These are phyloP conservation scores for Cystobasidium tubakii DNA, from an alignment of 768 basidiomycete species.

Conservation along the genomic window DNA sequence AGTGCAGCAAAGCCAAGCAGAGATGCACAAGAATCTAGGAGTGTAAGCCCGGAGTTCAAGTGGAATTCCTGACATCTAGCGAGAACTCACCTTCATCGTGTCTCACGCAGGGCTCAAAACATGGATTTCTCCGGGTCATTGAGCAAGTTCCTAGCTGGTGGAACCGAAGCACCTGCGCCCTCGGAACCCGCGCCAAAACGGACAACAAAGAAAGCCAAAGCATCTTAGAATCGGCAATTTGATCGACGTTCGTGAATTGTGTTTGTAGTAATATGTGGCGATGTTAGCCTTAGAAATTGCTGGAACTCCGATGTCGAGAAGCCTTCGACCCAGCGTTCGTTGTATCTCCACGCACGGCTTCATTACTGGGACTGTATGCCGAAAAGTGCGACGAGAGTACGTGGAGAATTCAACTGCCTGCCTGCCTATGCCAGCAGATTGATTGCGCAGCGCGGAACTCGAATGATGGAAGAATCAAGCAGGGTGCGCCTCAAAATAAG, in stretches of 20 bases:
- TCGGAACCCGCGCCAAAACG: neutral
- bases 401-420: too few relatives aligned
- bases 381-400: too few relatives aligned
- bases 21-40: conserved; percentile 25
- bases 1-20: conserved; percentile 28
- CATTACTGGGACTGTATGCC: too few relatives aligned
- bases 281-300: too few relatives aligned
- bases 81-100: conserved; percentile 1
- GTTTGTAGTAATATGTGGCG: neutral
- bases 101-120: conserved; percentile 19
- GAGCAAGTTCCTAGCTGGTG: conserved; percentile 29
- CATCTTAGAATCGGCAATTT: neutral
- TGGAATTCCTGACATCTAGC: neutral
- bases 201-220: neutral
- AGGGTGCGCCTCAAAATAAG: neutral
- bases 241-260: neutral
- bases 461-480: too few relatives aligned
- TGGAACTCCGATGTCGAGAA: too few relatives aligned
- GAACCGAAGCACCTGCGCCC: neutral
- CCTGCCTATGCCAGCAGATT: too few relatives aligned
- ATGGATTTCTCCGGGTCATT: conserved; percentile 16
- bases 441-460: too few relatives aligned
- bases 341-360: too few relatives aligned
- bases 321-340: too few relatives aligned
- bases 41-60: neutral